Evolutionary conservation across 257 asterid species (phyloP).

Genomic region (Solanum tarijense): DNA sequence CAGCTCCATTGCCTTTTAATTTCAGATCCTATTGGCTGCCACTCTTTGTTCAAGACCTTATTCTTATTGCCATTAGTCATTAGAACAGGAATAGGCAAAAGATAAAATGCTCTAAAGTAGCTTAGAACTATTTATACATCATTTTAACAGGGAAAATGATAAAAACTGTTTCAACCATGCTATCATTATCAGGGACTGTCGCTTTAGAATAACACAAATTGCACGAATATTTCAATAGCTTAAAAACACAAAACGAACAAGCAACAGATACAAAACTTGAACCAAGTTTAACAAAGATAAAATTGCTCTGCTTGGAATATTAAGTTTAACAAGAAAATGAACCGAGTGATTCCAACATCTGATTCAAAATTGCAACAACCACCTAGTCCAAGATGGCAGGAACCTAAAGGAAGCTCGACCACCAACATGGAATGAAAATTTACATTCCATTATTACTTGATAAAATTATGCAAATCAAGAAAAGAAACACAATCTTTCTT

Average conservation of each 20-base stretch:
- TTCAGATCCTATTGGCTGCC: not conserved
- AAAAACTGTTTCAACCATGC: not conserved
- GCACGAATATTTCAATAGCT: not conserved
- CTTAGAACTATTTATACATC: not conserved
- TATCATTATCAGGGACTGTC: not conserved
- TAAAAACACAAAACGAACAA: not conserved
- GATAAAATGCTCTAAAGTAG: not conserved
- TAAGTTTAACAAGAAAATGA: not conserved
- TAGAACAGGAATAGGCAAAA: not conserved
- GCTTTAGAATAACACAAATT: not conserved
- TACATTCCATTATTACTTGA: not conserved
- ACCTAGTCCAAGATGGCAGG: not conserved
- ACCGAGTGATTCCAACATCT: not conserved
- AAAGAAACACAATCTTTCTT: not conserved
- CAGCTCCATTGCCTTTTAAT: not conserved
- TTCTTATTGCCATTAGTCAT: not conserved
- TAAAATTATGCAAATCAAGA: not conserved
- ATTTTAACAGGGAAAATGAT: not conserved
- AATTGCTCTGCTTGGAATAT: not conserved
- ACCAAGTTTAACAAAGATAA: not conserved
- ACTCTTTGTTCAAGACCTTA: not conserved
- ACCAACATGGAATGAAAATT: not conserved
- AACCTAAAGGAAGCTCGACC: conserved; percentile 17
- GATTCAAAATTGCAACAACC: not conserved
- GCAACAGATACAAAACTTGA: not conserved